Base-by-base conservation (phyloP, 2,329 filamentous ascomycete genomes). In the Pyrenophora seminiperda region DNA sequence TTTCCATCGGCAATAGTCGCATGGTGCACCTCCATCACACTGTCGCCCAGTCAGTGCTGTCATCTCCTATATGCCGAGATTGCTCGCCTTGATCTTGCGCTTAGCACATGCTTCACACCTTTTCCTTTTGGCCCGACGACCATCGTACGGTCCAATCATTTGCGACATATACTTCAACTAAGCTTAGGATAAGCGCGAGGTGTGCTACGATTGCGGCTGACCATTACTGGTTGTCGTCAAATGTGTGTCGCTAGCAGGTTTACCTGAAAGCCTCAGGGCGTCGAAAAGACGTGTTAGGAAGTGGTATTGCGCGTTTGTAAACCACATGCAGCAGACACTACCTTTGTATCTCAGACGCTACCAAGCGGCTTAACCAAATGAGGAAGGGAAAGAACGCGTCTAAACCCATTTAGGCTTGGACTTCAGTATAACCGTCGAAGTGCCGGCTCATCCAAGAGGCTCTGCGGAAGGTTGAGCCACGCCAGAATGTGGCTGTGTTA, bases 121-220 rank as follows among this genome's bases (percentile, higher is more conserved):
- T 45, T 62, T 67, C 22, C 58, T 60, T 24, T 60, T 55, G 4
- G 62, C 58, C 45, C 59, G 66, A n/a, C 65, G 65, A 22, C 65
- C 65, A 49, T 68, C 65, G 13, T 57, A 59, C 18, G 65, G 65
- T 18, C 65, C 65, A n/a, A 61, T 56, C 17, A 22, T 15, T n/a
- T 45, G 42, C 13, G 52, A 33, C 61, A 62, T 63, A 18, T 22
- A 45, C 18, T 37, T 10, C 32, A 18, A 24, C 13, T 3, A 11
- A 27, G 24, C 10, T 27, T 9, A 27, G 11, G 6, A 4, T 17
- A 20, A 24, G n/a, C 10, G 20, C 20, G 13, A 29, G 37, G 5
- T 4, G n/a, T 34, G 17, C 14, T 10, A 10, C 15, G 7, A 5
- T 10, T 29, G 17, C 6, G 19, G n/a, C 30, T 27, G 10, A 15